Base-by-base conservation (phyloP, 2,329 filamentous ascomycete species). In the Scolecobasidium constrictum region DNA sequence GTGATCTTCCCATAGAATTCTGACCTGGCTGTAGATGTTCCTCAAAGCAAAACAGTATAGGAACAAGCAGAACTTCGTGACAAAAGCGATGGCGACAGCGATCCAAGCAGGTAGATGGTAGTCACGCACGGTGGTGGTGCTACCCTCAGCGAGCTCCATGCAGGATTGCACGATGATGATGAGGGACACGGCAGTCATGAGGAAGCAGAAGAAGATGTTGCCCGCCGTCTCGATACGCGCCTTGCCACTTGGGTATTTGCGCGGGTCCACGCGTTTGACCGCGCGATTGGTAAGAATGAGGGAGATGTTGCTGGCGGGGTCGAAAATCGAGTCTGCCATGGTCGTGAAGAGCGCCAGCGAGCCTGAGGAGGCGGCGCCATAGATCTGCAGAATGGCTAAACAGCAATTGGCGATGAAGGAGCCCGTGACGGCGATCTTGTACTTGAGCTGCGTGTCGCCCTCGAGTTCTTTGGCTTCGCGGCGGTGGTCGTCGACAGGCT, bases 271-370 rank as follows among this genome's bases (percentile, higher is more conserved):
- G 42, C 77, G 79, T 53, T 83, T 83, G 50, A 95, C 86, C 39
- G 92, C 90, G 39, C 90, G 85, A 61, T 88, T 83, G 47, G 83
- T 86, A 28, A 94, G 63, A 45, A 96, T 86, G 12, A 96, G 72
- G 1, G 85, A 90, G 41, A 95, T 60, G 56, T 94, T 95, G 55
- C 83, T 90, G 55, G 93, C 58, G 6, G 87, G 92, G 57, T 96
- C 92, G 64, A 96, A 96, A 50, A 96, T 72, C 40, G 88, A 80
- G 62, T 98, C 92, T 13, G 88, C 90, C 84, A 94, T 94, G 49
- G 90, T 98, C 13, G 92, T 95, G 67, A 96, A 95, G 37, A 98
- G 78, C 4, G 90, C 94, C 26, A 96, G 74, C n/a, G 87, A 95
- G 37, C 83, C 79, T 0, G 88, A 94, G 0, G 83, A 77, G 36